Evolutionary conservation across 495 filamentous ascomycete species (phyloP).

Genomic region (Chaetomium fimeti): DNA sequence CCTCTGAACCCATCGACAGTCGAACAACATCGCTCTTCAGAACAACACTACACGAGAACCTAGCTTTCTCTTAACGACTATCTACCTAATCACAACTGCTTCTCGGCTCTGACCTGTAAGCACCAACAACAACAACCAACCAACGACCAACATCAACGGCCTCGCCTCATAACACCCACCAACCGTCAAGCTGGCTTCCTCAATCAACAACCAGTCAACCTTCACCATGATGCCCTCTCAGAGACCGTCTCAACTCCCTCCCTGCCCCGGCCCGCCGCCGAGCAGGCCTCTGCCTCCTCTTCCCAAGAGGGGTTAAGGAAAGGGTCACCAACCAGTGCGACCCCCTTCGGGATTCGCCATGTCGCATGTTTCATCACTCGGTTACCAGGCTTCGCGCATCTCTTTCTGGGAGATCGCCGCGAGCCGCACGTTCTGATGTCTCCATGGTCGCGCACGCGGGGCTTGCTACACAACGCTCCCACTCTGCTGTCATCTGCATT

Average conservation of each 20-base stretch:
- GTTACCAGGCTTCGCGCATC: slow-evolving; percentile 20
- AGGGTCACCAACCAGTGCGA: slow-evolving; percentile 3
- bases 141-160: slow-evolving; percentile 10
- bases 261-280: slow-evolving; percentile 81
- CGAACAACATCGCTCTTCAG: slow-evolving; percentile 19
- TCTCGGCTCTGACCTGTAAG: not conserved
- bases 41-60: slow-evolving; percentile 16
- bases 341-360: slow-evolving; percentile 22
- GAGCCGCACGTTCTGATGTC: slow-evolving; percentile 21
- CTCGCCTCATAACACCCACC: slow-evolving; percentile 25
- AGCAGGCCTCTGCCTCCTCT: slow-evolving; percentile 80
- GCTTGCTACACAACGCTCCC: slow-evolving; percentile 22
- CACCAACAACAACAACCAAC: slow-evolving; percentile 6
- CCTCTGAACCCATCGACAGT: slow-evolving; percentile 35
- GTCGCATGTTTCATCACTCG: slow-evolving; percentile 23
- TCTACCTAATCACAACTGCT: slow-evolving; percentile 8
- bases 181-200: slow-evolving; percentile 25
- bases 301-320: slow-evolving; percentile 60
- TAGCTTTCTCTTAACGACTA: slow-evolving; percentile 13
- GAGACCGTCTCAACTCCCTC: slow-evolving; percentile 70
- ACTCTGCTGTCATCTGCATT: slow-evolving; percentile 22
- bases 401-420: slow-evolving; percentile 21
- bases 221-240: slow-evolving; percentile 62
- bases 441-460: slow-evolving; percentile 24
- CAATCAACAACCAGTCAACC: slow-evolving; percentile 12